Conservation (phyloP, 2,329 filamentous ascomycete genomes). For the Exserohilum turcica region DNA sequence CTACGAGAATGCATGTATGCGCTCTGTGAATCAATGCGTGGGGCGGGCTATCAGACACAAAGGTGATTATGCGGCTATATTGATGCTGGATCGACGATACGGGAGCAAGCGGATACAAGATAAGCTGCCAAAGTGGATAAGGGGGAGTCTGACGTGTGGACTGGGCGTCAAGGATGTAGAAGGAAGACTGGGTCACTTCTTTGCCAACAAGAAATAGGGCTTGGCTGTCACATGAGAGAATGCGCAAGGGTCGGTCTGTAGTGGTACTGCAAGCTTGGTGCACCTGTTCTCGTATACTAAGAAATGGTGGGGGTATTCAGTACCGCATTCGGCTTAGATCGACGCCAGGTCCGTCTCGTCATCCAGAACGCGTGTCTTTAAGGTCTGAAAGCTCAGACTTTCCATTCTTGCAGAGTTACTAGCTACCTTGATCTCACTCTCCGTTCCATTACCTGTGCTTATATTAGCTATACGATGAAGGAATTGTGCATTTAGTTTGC, state of each 20-base stretch:
- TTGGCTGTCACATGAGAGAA: background rate
- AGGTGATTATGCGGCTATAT: slow-evolving; percentile 86
- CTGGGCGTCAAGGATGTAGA: slow-evolving; percentile 54
- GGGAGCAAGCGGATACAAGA: slow-evolving; percentile 70
- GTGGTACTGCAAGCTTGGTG: background rate
- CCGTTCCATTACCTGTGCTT: background rate
- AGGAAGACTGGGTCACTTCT: slow-evolving; percentile 44
- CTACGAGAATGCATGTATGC: slow-evolving; percentile 95
- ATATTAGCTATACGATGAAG: background rate
- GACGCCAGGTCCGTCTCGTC: slow-evolving; percentile 12
- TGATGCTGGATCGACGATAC: slow-evolving; percentile 83
- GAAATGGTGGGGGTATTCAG: slow-evolving; percentile 17
- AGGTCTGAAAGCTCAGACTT: background rate
- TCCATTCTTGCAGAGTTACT: background rate
- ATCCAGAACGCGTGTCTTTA: slow-evolving; percentile 16
- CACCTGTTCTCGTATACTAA: background rate
- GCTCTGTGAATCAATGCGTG: slow-evolving; percentile 95
- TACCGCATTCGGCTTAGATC: slow-evolving; percentile 12
- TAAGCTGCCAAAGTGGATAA: slow-evolving; percentile 92
- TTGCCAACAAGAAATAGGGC: slow-evolving; percentile 34
- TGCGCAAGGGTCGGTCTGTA: background rate
- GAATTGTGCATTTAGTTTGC: background rate
- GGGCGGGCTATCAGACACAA: slow-evolving; percentile 88
- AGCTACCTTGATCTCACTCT: background rate
- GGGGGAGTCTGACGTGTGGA: slow-evolving; percentile 61